Evolutionary conservation across 345 rosid species (phyloP), one percentile per base, ranked within the genome.

Genomic region (Raphanus sativus): DNA sequence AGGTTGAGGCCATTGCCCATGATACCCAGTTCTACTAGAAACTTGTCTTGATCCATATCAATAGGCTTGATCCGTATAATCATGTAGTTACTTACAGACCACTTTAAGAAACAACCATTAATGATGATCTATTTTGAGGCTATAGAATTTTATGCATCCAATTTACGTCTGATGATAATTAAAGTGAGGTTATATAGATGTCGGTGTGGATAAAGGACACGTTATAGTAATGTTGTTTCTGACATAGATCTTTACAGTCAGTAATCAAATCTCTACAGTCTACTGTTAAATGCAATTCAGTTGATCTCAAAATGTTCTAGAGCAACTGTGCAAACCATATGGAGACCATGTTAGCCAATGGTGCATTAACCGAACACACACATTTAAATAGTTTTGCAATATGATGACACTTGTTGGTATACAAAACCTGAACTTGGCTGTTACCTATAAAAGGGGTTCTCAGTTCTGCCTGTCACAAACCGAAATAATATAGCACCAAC

Each of bases 401-500:
- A 38, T 32, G 12, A 9, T 26, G 36, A 54, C 32, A 60, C 11
- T 65, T 56, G 67, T 62, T 56, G 71, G 69, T 69, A 62, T 73
- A 77, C 42, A 42, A 70, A 62, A 95, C 99, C 94, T 95, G 93
- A 50, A 87, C 77, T 85, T 95, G 99, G 82, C 86, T 87, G 87
- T 78, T 91, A 83, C 99, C 98, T 38, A 90, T 95, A 75, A 88
- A 95, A 71, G 98, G 96, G 74, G 99, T 89, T 88, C 21, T 21
- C 21, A 21, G 21, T 1, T 21, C 77, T 92, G 69, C 97, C 98
- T 9, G 92, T 91, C 71, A 91, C 94, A 77, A 95, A 96, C 82
- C 92, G 99, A 84, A 84, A 95, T 72, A 95, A 83, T 83, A 95
- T 95, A 72, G 95, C 89, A 82, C 99, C 97, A 38, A 95, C 96